Conservation (phyloP, 768 basidiomycete species). For the Agaricus sinodeliciosus region DNA sequence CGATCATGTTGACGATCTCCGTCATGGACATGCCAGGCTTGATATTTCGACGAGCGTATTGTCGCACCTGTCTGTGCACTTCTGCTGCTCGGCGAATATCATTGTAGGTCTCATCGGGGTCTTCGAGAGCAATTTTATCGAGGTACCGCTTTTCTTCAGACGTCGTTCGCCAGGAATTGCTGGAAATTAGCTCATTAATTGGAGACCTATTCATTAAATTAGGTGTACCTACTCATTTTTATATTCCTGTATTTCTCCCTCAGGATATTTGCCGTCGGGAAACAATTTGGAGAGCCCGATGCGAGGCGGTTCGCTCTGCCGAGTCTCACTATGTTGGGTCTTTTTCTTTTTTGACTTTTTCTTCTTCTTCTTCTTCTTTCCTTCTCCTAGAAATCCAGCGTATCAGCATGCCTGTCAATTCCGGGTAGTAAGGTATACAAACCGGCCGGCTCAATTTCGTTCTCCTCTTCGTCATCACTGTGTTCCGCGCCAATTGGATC, state of each 20-base stretch:
- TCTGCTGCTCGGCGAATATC: conserved; percentile 91
- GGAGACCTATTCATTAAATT: not conserved
- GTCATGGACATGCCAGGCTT: conserved; percentile 92
- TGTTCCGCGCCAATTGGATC: conserved; percentile 13
- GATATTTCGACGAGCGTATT: conserved; percentile 75
- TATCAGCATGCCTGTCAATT: not conserved
- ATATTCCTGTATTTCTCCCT: conserved; percentile 89
- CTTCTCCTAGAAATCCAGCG: conserved; percentile 32
- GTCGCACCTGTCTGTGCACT: conserved; percentile 89
- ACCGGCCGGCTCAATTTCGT: conserved; percentile 16
- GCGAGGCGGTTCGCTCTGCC: conserved; percentile 90
- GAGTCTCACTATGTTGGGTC: conserved; percentile 73
- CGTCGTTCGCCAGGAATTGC: conserved; percentile 83
- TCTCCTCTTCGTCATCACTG: conserved; percentile 17
- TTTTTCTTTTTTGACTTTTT: conserved; percentile 50
- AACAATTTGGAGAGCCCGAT: conserved; percentile 87
- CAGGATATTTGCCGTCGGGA: conserved; percentile 80
- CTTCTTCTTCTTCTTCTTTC: conserved; percentile 91
- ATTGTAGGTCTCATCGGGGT: conserved; percentile 82
- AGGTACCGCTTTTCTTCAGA: conserved; percentile 84
- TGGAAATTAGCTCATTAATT: conserved; percentile 21
- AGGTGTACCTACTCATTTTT: conserved; percentile 70
- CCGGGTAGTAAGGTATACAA: not conserved
- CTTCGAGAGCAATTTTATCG: conserved; percentile 73
- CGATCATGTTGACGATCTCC: conserved; percentile 89